Percentiles rank a stretch among this genome's conserved stretches.
These are phyloP conservation scores for Plantago elongata DNA, from an alignment of 257 asterid genomes.

Conservation along the genomic window DNA sequence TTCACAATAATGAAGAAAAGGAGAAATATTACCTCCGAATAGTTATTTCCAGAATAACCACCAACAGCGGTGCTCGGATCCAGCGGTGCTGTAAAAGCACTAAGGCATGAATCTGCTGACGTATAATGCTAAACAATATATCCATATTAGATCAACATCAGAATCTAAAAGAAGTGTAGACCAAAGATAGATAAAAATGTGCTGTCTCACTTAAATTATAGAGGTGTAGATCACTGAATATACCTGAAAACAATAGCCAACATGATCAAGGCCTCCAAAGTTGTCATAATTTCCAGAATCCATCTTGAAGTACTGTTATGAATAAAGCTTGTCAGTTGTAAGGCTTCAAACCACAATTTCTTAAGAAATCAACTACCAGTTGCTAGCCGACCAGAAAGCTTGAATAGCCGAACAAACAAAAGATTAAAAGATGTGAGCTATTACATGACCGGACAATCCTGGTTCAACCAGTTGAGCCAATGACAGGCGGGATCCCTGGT, in stretches of 20 bases:
- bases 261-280: slow-evolving; percentile 82
- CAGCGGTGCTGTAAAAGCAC: slow-evolving; percentile 95
- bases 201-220: not conserved
- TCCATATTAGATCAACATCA: slow-evolving; percentile 20
- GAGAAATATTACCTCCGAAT: slow-evolving; percentile 57
- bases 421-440: not conserved
- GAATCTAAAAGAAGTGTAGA: slow-evolving; percentile 7
- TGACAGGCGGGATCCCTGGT: no score
- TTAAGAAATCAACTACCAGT: no score
- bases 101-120: slow-evolving; percentile 78
- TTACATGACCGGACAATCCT: no score
- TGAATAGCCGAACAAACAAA: no score
- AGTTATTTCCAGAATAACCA: slow-evolving; percentile 88
- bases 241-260: slow-evolving; percentile 93
- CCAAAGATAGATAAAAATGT: slow-evolving; percentile 2
- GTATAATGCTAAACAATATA: slow-evolving; percentile 67
- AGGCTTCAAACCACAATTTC: not conserved
- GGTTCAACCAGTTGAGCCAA: no score
- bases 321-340: slow-evolving; percentile 16
- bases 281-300: slow-evolving; percentile 55
- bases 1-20: not conserved
- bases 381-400: no score
- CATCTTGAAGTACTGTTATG: slow-evolving; percentile 89
- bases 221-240: slow-evolving; percentile 17
- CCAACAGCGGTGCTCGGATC: slow-evolving; percentile 98